phyloP scores from a whole-genome alignment of 345 rosid genomes.

The Brassica carinata region DNA sequence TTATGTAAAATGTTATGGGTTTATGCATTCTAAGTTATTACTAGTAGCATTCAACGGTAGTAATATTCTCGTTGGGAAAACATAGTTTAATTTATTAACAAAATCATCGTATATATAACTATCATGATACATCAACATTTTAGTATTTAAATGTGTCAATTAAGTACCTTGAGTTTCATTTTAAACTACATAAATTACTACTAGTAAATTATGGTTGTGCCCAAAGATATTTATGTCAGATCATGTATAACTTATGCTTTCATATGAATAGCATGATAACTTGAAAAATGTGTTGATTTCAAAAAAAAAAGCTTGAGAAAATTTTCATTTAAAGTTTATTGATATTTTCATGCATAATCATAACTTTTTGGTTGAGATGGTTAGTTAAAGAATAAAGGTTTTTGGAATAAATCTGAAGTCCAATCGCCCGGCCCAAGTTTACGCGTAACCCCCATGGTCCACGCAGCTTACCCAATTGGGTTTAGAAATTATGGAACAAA shows the following conservation, averaged over 20 bases:
- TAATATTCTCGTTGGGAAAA: neutral
- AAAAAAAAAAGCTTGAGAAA: neutral
- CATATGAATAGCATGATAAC: neutral
- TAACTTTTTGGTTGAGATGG: neutral
- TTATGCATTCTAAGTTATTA: no score
- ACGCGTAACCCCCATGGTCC: neutral
- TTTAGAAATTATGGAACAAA: neutral
- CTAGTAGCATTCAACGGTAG: neutral
- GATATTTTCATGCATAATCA: neutral
- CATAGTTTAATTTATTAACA: neutral
- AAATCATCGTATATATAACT: neutral
- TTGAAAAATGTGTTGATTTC: neutral
- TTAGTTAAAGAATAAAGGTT: neutral
- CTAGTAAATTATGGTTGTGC: neutral
- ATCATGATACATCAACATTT: neutral
- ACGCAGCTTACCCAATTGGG: neutral
- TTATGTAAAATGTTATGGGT: neutral
- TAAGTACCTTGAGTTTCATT: neutral
- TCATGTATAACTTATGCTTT: neutral
- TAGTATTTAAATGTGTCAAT: neutral
- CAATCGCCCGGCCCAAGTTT: conserved; percentile 34
- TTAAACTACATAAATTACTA: neutral
- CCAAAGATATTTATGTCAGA: neutral
- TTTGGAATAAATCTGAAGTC: neutral
- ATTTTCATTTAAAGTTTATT: neutral